Percentiles rank a stretch among this genome's conserved stretches.
These are phyloP conservation scores for Malassezia equina DNA, from an alignment of 1,284 basidiomycete species.

Conservation along the genomic window DNA sequence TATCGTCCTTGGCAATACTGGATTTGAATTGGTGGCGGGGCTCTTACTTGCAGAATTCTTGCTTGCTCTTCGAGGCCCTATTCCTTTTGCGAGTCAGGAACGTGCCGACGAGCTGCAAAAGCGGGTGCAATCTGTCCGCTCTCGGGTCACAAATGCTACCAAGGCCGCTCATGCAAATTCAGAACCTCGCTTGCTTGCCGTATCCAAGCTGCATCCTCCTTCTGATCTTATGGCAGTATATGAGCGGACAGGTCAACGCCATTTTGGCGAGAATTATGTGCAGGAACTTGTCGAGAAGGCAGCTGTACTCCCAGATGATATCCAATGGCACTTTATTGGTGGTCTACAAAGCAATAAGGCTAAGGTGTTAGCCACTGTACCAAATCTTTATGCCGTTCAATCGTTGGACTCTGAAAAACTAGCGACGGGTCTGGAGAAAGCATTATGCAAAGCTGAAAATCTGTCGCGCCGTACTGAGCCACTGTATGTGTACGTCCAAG, in stretches of 20 bases:
- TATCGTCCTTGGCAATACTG: constrained; percentile 83
- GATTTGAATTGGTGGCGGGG: constrained; percentile 89
- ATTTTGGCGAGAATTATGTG: constrained; percentile 97
- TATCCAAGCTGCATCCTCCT: constrained; percentile 87
- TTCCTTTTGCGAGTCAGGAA: constrained; percentile 2
- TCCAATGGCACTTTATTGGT: constrained; percentile 92
- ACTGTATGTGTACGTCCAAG: constrained; percentile 73
- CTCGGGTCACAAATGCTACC: not conserved
- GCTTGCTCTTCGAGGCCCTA: constrained; percentile 18
- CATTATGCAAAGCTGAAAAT: constrained; percentile 53
- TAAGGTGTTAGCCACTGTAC: constrained; percentile 82
- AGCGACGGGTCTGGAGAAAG: constrained; percentile 71
- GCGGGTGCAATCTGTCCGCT: not conserved
- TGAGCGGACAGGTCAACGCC: constrained; percentile 58
- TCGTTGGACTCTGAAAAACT: constrained; percentile 79
- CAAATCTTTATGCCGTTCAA: constrained; percentile 79
- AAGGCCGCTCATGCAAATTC: not conserved
- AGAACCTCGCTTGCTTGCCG: constrained; percentile 62
- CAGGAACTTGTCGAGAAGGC: constrained; percentile 77
- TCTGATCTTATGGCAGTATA: constrained; percentile 64
- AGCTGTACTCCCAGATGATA: constrained; percentile 33
- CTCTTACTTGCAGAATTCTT: constrained; percentile 82
- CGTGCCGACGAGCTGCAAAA: not conserved
- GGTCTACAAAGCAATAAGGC: constrained; percentile 89
- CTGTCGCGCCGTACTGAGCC: constrained; percentile 50